Conservation (phyloP, 306 rosid species). For the Cicer bijugum region DNA sequence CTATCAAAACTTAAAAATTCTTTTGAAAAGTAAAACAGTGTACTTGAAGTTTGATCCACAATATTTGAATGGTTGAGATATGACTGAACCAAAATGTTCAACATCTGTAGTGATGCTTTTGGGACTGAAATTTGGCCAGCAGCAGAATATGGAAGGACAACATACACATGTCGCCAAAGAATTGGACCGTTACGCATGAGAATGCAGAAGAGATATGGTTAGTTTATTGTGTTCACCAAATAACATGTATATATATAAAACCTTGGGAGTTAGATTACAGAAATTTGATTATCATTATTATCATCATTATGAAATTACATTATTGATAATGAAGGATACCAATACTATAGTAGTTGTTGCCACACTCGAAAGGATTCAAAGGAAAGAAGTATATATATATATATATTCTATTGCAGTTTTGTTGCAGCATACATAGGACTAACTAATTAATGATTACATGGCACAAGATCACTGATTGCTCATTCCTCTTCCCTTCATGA, state of each 20-base stretch:
- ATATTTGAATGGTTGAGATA: conserved; percentile 42
- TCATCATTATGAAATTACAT: conserved; percentile 50
- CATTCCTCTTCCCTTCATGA: conserved; percentile 85
- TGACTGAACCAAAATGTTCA: conserved; percentile 42
- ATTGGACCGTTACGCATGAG: conserved; percentile 78
- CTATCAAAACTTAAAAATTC: too few relatives aligned
- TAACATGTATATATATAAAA: conserved; percentile 10
- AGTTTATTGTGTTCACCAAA: conserved; percentile 41
- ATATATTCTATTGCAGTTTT: conserved; percentile 44
- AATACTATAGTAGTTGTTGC: conserved; percentile 30
- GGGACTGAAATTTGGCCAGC: conserved; percentile 94
- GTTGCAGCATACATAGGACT: conserved; percentile 41
- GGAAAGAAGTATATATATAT: conserved; percentile 10
- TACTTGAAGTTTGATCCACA: too few relatives aligned
- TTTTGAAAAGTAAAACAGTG: too few relatives aligned
- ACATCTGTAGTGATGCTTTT: conserved; percentile 80
- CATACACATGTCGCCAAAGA: conserved; percentile 88
- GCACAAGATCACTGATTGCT: conserved; percentile 41
- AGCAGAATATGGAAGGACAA: conserved; percentile 89
- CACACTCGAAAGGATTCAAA: conserved; percentile 34
- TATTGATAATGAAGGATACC: conserved; percentile 42
- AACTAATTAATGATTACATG: conserved; percentile 34
- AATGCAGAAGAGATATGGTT: conserved; percentile 84
- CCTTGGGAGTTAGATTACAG: background rate
- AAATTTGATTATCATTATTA: conserved; percentile 42